Percentiles rank a stretch among this genome's conserved stretches.
Evolutionary conservation across 192 early-diverging fungal genomes (phyloP).

Genomic region (Podila epicladia): DNA sequence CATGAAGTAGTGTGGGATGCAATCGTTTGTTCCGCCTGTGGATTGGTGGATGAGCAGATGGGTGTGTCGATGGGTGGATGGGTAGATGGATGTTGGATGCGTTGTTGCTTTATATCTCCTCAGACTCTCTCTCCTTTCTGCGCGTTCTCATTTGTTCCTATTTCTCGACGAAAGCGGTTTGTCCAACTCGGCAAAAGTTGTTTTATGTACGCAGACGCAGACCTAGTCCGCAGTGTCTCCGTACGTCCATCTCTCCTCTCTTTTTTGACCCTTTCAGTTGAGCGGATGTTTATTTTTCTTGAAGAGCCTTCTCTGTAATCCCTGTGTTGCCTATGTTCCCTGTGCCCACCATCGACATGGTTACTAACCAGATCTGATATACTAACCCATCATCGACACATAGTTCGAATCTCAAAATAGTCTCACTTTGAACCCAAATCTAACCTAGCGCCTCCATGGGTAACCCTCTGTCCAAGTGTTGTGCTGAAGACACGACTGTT

Average conservation of each 20-base stretch:
- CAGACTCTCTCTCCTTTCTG: not conserved
- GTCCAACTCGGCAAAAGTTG: not conserved
- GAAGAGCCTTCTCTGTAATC: not conserved
- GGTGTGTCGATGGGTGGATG: not conserved
- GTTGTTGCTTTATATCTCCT: not conserved
- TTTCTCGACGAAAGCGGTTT: not conserved
- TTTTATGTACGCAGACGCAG: not conserved
- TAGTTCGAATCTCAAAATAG: not conserved
- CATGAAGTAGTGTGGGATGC: too few relatives aligned
- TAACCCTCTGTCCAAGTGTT: conserved; percentile 45
- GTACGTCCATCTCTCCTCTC: too few relatives aligned
- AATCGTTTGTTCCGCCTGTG: not conserved
- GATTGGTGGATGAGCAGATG: not conserved
- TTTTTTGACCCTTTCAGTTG: too few relatives aligned
- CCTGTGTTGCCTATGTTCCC: too few relatives aligned
- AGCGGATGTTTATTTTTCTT: not conserved
- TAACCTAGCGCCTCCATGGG: conserved; percentile 12
- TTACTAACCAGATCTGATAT: not conserved
- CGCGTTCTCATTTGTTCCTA: not conserved
- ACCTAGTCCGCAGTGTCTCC: not conserved
- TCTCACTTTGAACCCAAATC: not conserved
- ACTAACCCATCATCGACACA: too few relatives aligned
- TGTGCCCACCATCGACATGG: not conserved
- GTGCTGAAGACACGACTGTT: conserved; percentile 18
- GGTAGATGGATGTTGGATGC: not conserved